These are phyloP conservation scores for Aquanectria penicillioides DNA, from an alignment of 2,329 filamentous ascomycete species.

Conservation along the genomic window DNA sequence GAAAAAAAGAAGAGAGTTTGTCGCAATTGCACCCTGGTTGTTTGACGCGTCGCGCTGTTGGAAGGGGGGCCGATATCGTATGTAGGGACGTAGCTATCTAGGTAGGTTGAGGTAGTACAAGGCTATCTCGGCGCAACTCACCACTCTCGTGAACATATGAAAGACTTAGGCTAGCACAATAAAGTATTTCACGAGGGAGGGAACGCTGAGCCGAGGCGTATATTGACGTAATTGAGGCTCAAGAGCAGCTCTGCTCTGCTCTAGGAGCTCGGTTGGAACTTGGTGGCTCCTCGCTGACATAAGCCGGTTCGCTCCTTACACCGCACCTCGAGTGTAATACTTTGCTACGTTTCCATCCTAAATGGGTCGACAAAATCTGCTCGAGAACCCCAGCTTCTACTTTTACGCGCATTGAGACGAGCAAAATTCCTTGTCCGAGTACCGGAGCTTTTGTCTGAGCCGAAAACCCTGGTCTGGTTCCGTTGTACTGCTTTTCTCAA, in stretches of 20 bases:
- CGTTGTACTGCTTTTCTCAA: not conserved
- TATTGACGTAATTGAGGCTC: conserved; percentile 8
- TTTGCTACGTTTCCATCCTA: not conserved
- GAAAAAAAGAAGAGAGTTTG: not conserved
- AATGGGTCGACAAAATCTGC: not conserved
- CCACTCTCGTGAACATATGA: not conserved
- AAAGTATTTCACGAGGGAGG: not conserved
- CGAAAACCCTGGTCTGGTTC: not conserved
- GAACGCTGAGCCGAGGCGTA: not conserved
- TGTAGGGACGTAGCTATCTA: conserved; percentile 1
- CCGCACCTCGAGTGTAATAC: conserved; percentile 14
- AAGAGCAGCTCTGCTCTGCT: not conserved
- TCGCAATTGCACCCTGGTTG: not conserved
- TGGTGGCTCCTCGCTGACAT: conserved; percentile 18
- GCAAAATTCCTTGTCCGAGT: not conserved
- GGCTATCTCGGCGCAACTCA: conserved; percentile 2
- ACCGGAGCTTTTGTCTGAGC: not conserved
- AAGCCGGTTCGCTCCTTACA: conserved; percentile 14
- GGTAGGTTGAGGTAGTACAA: not conserved
- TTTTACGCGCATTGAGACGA: not conserved
- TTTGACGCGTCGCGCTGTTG: not conserved
- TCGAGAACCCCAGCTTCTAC: not conserved
- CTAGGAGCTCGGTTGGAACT: not conserved
- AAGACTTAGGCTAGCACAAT: not conserved
- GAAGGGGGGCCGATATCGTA: conserved; percentile 6